A percentile compares a stretch with the other conserved stretches of the same genome.
These are phyloP conservation scores for Erysiphe neolycopersici DNA, from an alignment of 2,329 filamentous ascomycete genomes.

Conservation along the genomic window DNA sequence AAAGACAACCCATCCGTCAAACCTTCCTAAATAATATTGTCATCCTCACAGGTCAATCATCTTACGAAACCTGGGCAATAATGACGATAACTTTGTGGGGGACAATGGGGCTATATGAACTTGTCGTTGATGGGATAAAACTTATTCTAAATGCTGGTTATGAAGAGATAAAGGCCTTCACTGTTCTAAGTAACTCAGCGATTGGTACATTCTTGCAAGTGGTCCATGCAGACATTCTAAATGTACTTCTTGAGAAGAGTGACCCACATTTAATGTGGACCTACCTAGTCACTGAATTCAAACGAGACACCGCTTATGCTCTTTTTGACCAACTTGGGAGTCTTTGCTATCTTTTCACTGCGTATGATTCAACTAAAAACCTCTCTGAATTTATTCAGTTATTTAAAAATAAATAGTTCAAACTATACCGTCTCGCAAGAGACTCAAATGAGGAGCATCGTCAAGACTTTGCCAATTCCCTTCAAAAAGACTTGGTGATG, in stretches of 20 bases:
- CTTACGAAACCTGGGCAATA: background rate
- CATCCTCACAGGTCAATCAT: background rate
- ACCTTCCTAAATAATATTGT: background rate
- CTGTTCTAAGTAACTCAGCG: background rate
- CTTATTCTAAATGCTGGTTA: background rate
- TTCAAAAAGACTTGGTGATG: background rate
- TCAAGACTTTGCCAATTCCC: background rate
- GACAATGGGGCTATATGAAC: background rate
- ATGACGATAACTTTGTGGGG: background rate
- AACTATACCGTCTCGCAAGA: too few species aligned
- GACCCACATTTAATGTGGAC: background rate
- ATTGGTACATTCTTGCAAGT: background rate
- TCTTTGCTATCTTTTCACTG: too few species aligned
- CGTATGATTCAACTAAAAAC: too few species aligned
- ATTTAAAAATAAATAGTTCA: too few species aligned
- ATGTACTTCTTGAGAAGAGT: background rate
- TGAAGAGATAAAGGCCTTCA: background rate
- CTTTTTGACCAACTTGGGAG: too few species aligned
- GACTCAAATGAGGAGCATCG: background rate
- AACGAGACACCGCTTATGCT: too few species aligned
- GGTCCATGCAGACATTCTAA: background rate
- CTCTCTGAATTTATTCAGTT: too few species aligned
- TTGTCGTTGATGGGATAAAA: background rate
- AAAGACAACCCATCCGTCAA: background rate
- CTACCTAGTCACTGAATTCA: background rate